phyloP scores from a whole-genome alignment of 805 yeast species.

The Starmerella cellae region DNA sequence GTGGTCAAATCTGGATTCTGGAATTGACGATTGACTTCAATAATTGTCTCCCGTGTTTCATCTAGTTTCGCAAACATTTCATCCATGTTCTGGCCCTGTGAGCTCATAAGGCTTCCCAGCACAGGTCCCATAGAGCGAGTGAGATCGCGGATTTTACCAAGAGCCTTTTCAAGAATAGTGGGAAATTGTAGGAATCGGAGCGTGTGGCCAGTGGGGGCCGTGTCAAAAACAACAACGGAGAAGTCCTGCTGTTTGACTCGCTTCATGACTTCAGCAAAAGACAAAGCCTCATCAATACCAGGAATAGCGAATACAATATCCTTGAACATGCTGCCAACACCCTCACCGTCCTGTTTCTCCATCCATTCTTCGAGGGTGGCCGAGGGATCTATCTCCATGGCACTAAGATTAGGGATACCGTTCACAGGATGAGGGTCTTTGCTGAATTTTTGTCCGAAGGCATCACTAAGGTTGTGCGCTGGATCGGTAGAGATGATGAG shows the following conservation, averaged over 20 bases:
- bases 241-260: constrained; percentile 72
- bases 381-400: constrained; percentile 98
- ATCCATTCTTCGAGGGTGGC: constrained; percentile 81
- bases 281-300: constrained; percentile 95
- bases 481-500: constrained; percentile 93
- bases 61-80: constrained; percentile 69
- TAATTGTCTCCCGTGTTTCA: constrained; percentile 66
- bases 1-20: constrained; percentile 94
- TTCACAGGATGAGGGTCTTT: constrained; percentile 92
- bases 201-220: constrained; percentile 99
- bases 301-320: constrained; percentile 93
- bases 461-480: constrained; percentile 94
- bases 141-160: constrained; percentile 76
- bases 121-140: constrained; percentile 83
- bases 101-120: constrained; percentile 64
- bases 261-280: constrained; percentile 95
- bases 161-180: constrained; percentile 72
- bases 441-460: constrained; percentile 95
- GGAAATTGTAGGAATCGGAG: constrained; percentile 90
- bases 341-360: constrained; percentile 32
- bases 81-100: constrained; percentile 30
- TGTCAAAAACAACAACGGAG: constrained; percentile 88
- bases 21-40: constrained; percentile 86
- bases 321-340: constrained; percentile 55
- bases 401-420: constrained; percentile 74